Percentiles rank a stretch among this genome's conserved stretches.
Evolutionary conservation across 441 rosid species (phyloP).

Genomic region (Corymbia citriodora): DNA sequence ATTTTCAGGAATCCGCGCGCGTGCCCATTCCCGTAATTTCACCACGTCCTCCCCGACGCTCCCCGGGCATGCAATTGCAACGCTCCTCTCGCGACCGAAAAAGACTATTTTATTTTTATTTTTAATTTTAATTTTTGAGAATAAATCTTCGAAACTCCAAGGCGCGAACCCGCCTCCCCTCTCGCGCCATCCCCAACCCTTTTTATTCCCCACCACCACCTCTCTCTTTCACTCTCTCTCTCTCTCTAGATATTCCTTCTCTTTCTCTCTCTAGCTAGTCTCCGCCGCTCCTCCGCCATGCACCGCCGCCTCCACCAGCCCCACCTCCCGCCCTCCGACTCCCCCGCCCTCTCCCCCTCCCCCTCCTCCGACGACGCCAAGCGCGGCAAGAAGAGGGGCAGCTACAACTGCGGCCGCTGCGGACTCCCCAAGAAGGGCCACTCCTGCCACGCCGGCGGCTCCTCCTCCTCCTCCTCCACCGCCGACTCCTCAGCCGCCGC

Average conservation of each 20-base stretch:
- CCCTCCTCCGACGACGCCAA: slow-evolving; percentile 13
- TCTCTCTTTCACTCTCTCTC: background rate
- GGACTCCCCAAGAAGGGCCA: slow-evolving; percentile 97
- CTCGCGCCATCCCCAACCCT: slow-evolving; percentile 3
- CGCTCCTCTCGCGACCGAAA: background rate
- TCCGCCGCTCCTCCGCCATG: slow-evolving; percentile 28
- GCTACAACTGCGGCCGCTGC: slow-evolving; percentile 89
- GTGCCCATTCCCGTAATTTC: background rate
- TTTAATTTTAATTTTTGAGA: background rate
- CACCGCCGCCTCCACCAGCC: slow-evolving; percentile 40
- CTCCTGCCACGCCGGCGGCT: slow-evolving; percentile 29
- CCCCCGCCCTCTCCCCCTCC: slow-evolving; percentile 27
- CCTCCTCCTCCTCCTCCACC: slow-evolving; percentile 12
- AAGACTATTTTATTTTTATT: background rate
- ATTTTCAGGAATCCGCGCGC: background rate
- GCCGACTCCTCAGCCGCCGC: slow-evolving; percentile 24
- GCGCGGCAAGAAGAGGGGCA: slow-evolving; percentile 59
- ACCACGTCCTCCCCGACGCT: background rate
- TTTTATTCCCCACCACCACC: background rate
- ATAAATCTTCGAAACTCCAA: background rate
- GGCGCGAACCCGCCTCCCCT: slow-evolving; percentile 9
- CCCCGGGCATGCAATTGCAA: background rate
- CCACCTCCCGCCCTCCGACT: slow-evolving; percentile 20
- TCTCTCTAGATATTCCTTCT: background rate
- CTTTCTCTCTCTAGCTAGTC: slow-evolving; percentile 11